Base-by-base conservation (phyloP, 1,284 basidiomycete genomes). In the Sparassis latifolia region DNA sequence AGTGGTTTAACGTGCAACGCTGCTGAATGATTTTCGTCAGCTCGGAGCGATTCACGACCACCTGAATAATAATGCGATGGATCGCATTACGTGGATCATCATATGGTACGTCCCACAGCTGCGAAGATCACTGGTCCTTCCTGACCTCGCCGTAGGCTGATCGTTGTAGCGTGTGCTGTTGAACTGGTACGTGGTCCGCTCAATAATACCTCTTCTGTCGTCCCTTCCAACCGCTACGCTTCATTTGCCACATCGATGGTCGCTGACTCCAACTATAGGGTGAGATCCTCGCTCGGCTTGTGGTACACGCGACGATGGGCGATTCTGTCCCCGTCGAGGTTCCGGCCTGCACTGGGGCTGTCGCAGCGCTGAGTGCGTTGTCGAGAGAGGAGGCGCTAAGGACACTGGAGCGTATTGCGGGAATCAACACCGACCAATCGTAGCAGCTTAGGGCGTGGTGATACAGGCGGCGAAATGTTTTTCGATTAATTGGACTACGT, bases 1-100 rank as follows among this genome's bases (percentile, higher is more conserved):
- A 20, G 20, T 20, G 20, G 20, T 20, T 20, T 20, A 20, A 20
- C 20, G 20, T 20, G 20, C 20, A 20, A 20, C 20, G 20, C 20
- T 20, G 20, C 48, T 37, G 29, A 47, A 38, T 54, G 30, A 9
- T 10, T 32, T n/a, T 46, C 51, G 33, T n/a, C 49, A 92, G 90
- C 77, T 95, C 48, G 89, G 91, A 57, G 90, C 91, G 48, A 96
- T 97, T 56, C 95, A 97, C 63, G 92, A 96, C 60, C 92, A 97
- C 64, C 71, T 97, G 48, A 95, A 94, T 62, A 90, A 89, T 60
- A 84, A 81, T 44, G 92, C 91, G 6, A 96, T 95, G 88, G 84
- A 92, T 60, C 75, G 90, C n/a, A 91, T 95, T 59, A 94, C 92
- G 3, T 93, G 91, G 91, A 92, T 96, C 58, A 84, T 97, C 55